phyloP scores from a whole-genome alignment of 805 yeast genomes.

The Spencermartinsiella europaea region DNA sequence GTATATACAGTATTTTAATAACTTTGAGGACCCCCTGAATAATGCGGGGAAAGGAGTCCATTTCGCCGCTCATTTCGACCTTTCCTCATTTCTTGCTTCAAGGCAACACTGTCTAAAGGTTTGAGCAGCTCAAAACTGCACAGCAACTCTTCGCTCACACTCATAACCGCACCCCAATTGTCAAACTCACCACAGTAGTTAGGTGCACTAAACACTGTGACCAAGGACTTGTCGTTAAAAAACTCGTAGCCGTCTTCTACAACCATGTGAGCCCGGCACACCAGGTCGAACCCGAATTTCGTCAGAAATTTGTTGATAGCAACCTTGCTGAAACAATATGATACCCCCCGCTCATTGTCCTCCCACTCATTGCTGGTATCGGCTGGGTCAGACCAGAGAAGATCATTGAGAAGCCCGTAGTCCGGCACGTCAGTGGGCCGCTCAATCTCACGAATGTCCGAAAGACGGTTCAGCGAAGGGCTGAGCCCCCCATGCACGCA shows the following conservation, averaged over 20 bases:
- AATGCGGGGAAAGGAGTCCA: conserved; percentile 13
- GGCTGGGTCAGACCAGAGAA: conserved; percentile 83
- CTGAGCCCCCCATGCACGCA: conserved; percentile 84
- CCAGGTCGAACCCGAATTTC: conserved; percentile 73
- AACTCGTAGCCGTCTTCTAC: conserved; percentile 78
- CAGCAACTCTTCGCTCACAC: conserved; percentile 84
- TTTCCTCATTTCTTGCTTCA: conserved; percentile 90
- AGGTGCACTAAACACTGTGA: conserved; percentile 71
- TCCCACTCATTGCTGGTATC: conserved; percentile 82
- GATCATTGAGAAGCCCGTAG: conserved; percentile 69
- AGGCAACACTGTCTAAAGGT: conserved; percentile 87
- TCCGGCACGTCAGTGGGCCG: conserved; percentile 87
- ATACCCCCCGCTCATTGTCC: conserved; percentile 80
- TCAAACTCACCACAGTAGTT: conserved; percentile 81
- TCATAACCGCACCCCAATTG: conserved; percentile 98
- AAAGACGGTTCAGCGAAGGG: conserved; percentile 67
- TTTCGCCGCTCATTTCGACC: conserved; percentile 80
- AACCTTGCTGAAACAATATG: conserved; percentile 71
- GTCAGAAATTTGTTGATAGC: conserved; percentile 73
- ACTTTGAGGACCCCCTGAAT: conserved; percentile 15
- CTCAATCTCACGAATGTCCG: conserved; percentile 68
- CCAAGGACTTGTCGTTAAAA: conserved; percentile 64
- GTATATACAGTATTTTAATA: no score
- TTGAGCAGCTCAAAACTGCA: conserved; percentile 92
- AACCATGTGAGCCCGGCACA: conserved; percentile 85